A percentile compares a stretch with the other conserved stretches of the same genome.
Conservation (phyloP, 2,329 filamentous ascomycete species). For the Fusarium citri region DNA sequence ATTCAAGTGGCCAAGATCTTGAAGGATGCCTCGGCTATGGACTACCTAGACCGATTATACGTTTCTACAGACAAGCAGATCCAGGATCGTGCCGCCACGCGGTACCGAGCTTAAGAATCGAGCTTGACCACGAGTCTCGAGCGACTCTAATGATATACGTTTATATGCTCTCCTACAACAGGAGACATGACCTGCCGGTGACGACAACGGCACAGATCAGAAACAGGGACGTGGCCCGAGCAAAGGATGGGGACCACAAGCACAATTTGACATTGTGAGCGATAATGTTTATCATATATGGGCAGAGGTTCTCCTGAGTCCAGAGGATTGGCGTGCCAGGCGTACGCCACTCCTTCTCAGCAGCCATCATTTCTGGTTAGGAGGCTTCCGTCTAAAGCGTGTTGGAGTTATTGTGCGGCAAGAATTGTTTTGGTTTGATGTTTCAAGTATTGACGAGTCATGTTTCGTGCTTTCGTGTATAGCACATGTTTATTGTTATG, state of each 20-base stretch:
- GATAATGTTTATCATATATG: constrained; percentile 48
- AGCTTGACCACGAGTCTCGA: constrained; percentile 40
- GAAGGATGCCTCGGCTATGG: constrained; percentile 86
- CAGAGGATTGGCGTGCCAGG: constrained; percentile 24
- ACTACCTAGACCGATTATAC: constrained; percentile 84
- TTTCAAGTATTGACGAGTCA: constrained; percentile 27
- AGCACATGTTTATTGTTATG: constrained; percentile 26
- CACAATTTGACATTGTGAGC: constrained; percentile 45
- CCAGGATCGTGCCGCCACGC: constrained; percentile 67
- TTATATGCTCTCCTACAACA: constrained; percentile 42
- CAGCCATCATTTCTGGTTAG: constrained; percentile 37
- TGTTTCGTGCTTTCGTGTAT: constrained; percentile 30
- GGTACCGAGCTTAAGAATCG: constrained; percentile 49
- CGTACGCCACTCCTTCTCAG: constrained; percentile 32
- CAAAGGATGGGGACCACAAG: constrained; percentile 25
- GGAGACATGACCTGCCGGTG: constrained; percentile 42
- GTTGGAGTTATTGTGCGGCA: constrained; percentile 43
- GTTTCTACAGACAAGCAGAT: constrained; percentile 84
- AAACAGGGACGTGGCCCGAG: constrained; percentile 42
- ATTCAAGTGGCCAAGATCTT: constrained; percentile 90
- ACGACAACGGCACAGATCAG: constrained; percentile 46
- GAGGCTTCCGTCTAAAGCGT: constrained; percentile 41
- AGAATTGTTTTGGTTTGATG: constrained; percentile 28
- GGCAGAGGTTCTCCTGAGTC: constrained; percentile 30
- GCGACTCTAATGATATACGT: constrained; percentile 47